Base-by-base conservation (phyloP, 2,329 filamentous ascomycete genomes). In the Pseudonectria foliicola region DNA sequence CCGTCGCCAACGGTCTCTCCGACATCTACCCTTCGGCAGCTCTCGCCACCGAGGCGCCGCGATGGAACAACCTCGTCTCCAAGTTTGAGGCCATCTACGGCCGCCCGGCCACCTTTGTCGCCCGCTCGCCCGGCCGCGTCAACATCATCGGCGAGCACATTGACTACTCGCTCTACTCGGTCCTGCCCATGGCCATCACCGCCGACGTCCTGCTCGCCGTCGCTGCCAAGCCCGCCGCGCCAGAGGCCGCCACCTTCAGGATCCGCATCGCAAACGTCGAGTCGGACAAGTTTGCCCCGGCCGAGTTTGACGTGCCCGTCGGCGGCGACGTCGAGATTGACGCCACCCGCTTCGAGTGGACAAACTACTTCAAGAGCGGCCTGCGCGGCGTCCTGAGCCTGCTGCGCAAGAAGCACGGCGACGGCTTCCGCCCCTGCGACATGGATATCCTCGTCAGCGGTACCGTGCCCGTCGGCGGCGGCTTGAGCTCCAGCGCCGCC, bases 141-240 rank as follows among this genome's bases (percentile, higher is more conserved):
- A 96, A 96, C 67, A 92, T 98, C 55, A 95, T 98, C 57, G 92
- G 92, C 61, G 92, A 98, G 72, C 92, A 98, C 67, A 95, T 98
- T 54, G 92, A 98, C 68, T 98, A 98, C 67, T 95, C 87, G 11
- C 77, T 98, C 13, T 98, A 96, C 69, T 82, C 92, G 50, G 89
- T 95, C 40, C 73, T 98, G 15, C 92, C 92, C 34, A 95, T 95
- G 79, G 92, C 90, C 43, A 88, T 96, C 48, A 87, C 85, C 6
- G 85, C 87, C 43, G 92, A 98, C 61, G 82, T 88, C 38, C 74
- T 98, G 40, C 75, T 98, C 54, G 92, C 90, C 34, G 85, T 95
- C 25, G 73, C 60, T 51, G 65, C 71, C 37, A 70, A 71, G 18
- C 60, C 73, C 27, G 56, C 67, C 6, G 64, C 70, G 6, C 64